Percentiles rank a stretch among this genome's conserved stretches.
phyloP scores from a whole-genome alignment of 345 rosid species.

The Arabidopsis suecica region DNA sequence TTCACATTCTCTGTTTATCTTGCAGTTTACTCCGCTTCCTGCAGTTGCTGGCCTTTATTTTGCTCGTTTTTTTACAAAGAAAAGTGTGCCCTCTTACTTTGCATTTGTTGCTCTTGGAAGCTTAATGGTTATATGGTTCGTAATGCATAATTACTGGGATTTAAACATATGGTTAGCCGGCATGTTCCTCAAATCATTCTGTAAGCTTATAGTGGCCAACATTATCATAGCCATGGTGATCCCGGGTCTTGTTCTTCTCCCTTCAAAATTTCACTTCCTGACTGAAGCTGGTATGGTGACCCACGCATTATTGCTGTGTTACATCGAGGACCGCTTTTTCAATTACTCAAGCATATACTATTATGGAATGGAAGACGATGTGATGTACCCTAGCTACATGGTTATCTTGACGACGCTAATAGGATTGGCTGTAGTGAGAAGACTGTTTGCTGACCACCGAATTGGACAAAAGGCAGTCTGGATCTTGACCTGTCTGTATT shows the following conservation, averaged over 20 bases:
- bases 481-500: slow-evolving; percentile 89
- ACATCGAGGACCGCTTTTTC: slow-evolving; percentile 88
- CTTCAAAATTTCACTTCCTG: slow-evolving; percentile 71
- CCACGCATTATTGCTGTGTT: slow-evolving; percentile 80
- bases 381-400: slow-evolving; percentile 99
- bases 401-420: slow-evolving; percentile 80
- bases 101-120: slow-evolving; percentile 93
- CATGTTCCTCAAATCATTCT: slow-evolving; percentile 91
- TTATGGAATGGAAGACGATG: slow-evolving; percentile 92
- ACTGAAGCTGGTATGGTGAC: slow-evolving; percentile 79
- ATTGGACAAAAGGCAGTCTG: slow-evolving; percentile 86
- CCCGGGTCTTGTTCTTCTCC: slow-evolving; percentile 97
- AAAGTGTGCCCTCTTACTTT: slow-evolving; percentile 87
- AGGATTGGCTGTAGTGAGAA: slow-evolving; percentile 88
- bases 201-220: slow-evolving; percentile 85
- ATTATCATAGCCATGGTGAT: slow-evolving; percentile 81
- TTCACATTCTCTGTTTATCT: slow-evolving; percentile 27
- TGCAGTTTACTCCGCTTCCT: slow-evolving; percentile 94
- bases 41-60: slow-evolving; percentile 88
- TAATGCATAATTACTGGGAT: slow-evolving; percentile 96
- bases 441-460: slow-evolving; percentile 72
- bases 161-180: slow-evolving; percentile 98
- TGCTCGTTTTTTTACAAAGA: slow-evolving; percentile 92
- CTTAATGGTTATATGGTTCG: slow-evolving; percentile 91
- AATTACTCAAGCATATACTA: slow-evolving; percentile 87